Base-by-base conservation (phyloP, 345 rosid genomes). In the Cardiospermum halicacabum region DNA sequence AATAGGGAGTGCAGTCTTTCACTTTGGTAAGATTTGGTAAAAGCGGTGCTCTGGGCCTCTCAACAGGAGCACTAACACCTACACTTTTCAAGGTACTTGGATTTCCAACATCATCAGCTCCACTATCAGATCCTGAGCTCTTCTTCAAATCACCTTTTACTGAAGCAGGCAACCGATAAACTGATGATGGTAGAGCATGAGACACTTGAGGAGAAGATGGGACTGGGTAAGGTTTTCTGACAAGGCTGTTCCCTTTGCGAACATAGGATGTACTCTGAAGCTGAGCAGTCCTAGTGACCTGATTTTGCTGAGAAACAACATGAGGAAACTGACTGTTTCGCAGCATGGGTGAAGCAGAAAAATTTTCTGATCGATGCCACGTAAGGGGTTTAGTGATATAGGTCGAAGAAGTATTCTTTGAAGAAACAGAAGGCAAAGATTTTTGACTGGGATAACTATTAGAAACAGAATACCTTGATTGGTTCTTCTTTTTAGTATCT, bases 161-260 rank as follows among this genome's bases (percentile, higher is more conserved):
- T 18, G 62, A 69, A 67, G 78, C 64, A 67, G 72, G 79, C 70
- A 82, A 72, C 75, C 69, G 77, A 69, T 60, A 43, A 47, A 72
- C 76, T 65, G 85, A 65, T 37, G 85, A 74, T 74, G 74, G 70
- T 37, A 62, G 66, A 63, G 78, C 75, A 69, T 50, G 75, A 54
- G 80, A 53, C 65, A 69, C 68, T 57, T 64, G 78, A 62, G 79
- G 71, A 69, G 63, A 79, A 66, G 71, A 62, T 68, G 85, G 70
- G 51, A 55, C 81, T 50, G 73, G 53, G 3, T 65, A 64, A 36
- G 92, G 75, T 67, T 87, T 83, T 71, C 97, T 84, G 58, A 91
- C 92, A 77, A 94, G 92, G 75, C 96, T 91, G 76, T 87, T 94
- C 59, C 97, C 96, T 79, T 94, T 94, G 53, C 97, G 91, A 69